These are phyloP conservation scores for Yamadazyma songkhlaensis DNA, from an alignment of 1,139 yeast genomes.

Conservation along the genomic window DNA sequence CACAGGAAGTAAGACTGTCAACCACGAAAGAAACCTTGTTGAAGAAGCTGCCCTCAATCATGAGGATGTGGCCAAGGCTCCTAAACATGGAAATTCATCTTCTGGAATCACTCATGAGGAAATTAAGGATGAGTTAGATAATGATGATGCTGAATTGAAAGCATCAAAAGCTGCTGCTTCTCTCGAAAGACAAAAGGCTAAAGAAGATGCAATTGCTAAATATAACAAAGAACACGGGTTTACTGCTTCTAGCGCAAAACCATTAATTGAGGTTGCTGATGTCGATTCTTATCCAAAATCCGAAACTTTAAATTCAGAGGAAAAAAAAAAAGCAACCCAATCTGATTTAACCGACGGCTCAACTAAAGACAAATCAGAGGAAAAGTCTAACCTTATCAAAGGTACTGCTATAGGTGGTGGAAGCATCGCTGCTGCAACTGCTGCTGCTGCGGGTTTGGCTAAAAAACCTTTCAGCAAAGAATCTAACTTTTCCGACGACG, in stretches of 20 bases:
- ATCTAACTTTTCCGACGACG: slow-evolving; percentile 8
- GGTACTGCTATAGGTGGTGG: slow-evolving; percentile 10
- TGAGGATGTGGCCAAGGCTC: slow-evolving; percentile 7
- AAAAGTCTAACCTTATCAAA: neutral
- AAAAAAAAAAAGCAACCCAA: slow-evolving; percentile 2
- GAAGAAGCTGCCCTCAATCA: slow-evolving; percentile 3
- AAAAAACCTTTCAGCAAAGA: slow-evolving; percentile 11
- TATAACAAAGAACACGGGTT: slow-evolving; percentile 30
- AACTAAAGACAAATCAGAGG: neutral
- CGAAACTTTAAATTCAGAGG: neutral
- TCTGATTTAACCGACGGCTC: slow-evolving; percentile 1
- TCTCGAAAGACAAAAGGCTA: slow-evolving; percentile 7
- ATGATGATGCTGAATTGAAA: slow-evolving; percentile 9
- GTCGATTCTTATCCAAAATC: neutral
- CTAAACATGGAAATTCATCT: slow-evolving; percentile 3
- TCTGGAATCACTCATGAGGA: neutral
- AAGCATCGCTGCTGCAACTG: slow-evolving; percentile 8
- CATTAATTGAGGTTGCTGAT: slow-evolving; percentile 30
- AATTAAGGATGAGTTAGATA: neutral
- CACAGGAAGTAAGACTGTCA: neutral
- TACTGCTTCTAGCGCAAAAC: slow-evolving; percentile 18
- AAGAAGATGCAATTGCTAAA: slow-evolving; percentile 23
- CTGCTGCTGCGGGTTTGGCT: slow-evolving; percentile 10
- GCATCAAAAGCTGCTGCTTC: slow-evolving; percentile 9
- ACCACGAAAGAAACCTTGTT: slow-evolving; percentile 1